These are phyloP conservation scores for Seminavis robusta DNA, from an alignment of 108 stramenopile genomes.

Conservation along the genomic window DNA sequence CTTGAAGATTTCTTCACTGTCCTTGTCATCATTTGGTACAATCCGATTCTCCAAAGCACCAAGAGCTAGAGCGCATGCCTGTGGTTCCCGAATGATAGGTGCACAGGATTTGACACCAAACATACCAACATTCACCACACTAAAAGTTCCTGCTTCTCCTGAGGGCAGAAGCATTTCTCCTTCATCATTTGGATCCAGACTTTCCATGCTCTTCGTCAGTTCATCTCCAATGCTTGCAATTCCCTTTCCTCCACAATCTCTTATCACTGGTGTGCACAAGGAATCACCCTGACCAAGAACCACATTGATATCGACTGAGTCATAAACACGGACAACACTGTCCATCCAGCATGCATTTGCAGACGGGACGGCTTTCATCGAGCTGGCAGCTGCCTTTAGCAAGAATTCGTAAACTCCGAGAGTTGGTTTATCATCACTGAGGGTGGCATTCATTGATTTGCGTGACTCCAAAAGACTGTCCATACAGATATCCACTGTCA, in stretches of 20 bases:
- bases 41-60: conserved; percentile 88
- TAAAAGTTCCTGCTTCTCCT: conserved; percentile 84
- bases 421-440: conserved; percentile 62
- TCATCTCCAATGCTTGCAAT: conserved; percentile 80
- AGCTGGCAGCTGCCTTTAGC: conserved; percentile 94
- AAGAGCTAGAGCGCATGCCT: conserved; percentile 96
- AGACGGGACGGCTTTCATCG: conserved; percentile 94
- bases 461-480: conserved; percentile 87
- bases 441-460: conserved; percentile 48
- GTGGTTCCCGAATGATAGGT: conserved; percentile 99
- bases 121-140: conserved; percentile 98
- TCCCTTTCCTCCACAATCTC: conserved; percentile 52
- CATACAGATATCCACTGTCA: conserved; percentile 83
- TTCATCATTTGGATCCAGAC: conserved; percentile 86
- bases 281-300: conserved; percentile 99
- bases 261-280: conserved; percentile 79
- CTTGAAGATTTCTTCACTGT: conserved; percentile 74
- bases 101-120: conserved; percentile 96
- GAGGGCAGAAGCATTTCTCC: conserved; percentile 27
- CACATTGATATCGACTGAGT: conserved; percentile 92
- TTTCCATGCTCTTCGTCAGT: conserved; percentile 85
- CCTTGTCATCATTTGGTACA: conserved; percentile 65
- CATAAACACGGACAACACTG: conserved; percentile 50
- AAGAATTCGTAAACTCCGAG: conserved; percentile 97
- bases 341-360: conserved; percentile 80